Percentiles rank a stretch among this genome's conserved stretches.
Conservation (phyloP, 768 basidiomycete genomes). For the Lactarius hengduanensis region DNA sequence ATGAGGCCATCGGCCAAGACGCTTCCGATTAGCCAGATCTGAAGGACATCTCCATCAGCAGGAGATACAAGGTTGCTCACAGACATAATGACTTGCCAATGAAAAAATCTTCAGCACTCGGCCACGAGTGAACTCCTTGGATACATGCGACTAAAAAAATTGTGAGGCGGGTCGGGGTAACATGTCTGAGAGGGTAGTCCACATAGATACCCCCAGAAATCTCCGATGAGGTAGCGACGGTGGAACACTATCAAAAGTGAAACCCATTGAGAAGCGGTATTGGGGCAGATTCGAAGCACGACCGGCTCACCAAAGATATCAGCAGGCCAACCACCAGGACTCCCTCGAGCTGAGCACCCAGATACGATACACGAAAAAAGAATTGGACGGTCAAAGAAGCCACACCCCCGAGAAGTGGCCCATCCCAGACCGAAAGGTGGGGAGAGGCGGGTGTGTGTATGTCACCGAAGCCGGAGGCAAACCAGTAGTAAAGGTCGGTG, state of each 20-base stretch:
- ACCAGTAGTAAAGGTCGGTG: constrained; percentile 16
- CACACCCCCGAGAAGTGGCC: background rate
- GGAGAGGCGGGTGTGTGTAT: background rate
- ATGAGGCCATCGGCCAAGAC: background rate
- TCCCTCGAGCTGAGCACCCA: background rate
- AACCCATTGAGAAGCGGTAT: background rate
- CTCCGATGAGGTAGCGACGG: background rate
- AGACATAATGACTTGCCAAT: background rate
- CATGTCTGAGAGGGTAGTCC: background rate
- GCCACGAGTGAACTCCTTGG: background rate
- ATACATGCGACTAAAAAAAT: background rate
- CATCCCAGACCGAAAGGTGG: background rate
- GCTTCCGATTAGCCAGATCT: background rate
- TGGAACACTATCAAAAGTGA: background rate
- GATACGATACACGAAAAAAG: background rate
- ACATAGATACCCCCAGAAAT: background rate
- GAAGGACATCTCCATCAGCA: background rate
- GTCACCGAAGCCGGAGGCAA: constrained; percentile 27
- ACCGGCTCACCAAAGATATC: background rate
- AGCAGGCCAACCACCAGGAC: background rate
- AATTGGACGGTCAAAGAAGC: background rate
- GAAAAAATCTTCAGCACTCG: background rate
- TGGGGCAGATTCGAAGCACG: background rate
- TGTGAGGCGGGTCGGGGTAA: background rate
- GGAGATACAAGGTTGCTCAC: background rate